Evolutionary conservation across 1,284 basidiomycete species (phyloP), one percentile per base, ranked within the genome.

Genomic region (Bjerkandera adusta): DNA sequence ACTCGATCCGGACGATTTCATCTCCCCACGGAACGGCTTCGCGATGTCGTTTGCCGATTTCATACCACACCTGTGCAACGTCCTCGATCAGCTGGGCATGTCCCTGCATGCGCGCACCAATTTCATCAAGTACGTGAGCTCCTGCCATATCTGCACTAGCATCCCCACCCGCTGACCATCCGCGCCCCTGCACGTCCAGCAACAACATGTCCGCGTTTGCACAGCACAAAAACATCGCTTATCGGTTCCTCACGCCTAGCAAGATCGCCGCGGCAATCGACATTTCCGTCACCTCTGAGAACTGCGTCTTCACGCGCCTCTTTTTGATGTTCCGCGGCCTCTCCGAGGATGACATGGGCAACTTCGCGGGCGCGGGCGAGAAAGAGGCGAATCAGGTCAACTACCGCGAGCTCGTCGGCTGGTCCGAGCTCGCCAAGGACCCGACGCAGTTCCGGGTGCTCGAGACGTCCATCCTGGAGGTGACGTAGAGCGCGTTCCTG

Each of bases 271-370:
- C 85, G 1, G 88, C 88, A n/a, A 79, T 91, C 50, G 88, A 91
- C 60, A 87, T 91, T 53, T 81, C 81, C 1, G 81, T 90, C n/a
- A 85, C 84, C 1, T 73, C 77, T 12, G 85, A 89, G 45, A 79
- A 83, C 21, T 89, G 86, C 60, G 70, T 85, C 49, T 90, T 89
- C 64, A 90, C 85, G n/a, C 81, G 88, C 18, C 67, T 91, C 21
- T 91, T 91, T 71, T 74, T 91, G 45, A 87, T 91, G 64, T 90
- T 82, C 68, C 81, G 87, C 25, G 89, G 88, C 0, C 65, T 91
- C 20, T 74, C 73, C n/a, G 88, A 91, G 53, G 88, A 90, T 45
- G 88, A 91, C 50, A 68, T 87, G 50, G 75, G 75, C 18, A 62
- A 77, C 24, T 90, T 89, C 60, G 77, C 78, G 3, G 81, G 77